Evolutionary conservation across 2,329 filamentous ascomycete genomes (phyloP).

Genomic region (Botrytis cinerea): DNA sequence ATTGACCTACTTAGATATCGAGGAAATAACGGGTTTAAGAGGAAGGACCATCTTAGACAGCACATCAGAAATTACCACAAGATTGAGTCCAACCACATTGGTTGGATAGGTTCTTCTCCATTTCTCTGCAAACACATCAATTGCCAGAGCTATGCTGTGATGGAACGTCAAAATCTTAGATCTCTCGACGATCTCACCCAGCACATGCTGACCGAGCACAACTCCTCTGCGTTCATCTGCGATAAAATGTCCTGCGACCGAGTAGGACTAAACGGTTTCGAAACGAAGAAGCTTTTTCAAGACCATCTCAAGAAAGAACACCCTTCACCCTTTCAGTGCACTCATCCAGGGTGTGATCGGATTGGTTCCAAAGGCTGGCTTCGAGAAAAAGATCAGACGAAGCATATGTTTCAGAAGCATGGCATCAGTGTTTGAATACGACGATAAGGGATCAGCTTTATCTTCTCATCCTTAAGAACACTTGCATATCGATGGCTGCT

Average conservation of each 20-base stretch:
- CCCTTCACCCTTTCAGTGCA: slow-evolving; percentile 28
- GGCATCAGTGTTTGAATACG: not conserved
- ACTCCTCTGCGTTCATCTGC: slow-evolving; percentile 10
- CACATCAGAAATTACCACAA: not conserved
- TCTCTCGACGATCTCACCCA: slow-evolving; percentile 3
- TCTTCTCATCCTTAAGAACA: too few species aligned
- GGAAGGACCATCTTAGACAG: slow-evolving; percentile 8
- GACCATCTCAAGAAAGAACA: slow-evolving; percentile 31
- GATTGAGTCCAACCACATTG: not conserved
- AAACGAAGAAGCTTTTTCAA: slow-evolving; percentile 21
- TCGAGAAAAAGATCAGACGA: slow-evolving; percentile 28
- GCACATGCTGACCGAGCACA: slow-evolving; percentile 1
- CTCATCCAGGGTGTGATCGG: slow-evolving; percentile 28
- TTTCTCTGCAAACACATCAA: not conserved
- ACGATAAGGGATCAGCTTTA: too few species aligned
- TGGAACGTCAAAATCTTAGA: not conserved
- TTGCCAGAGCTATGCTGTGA: rapidly evolving
- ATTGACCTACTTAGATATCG: slow-evolving; percentile 3
- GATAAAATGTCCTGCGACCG: not conserved
- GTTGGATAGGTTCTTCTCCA: rapidly evolving
- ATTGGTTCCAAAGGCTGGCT: slow-evolving; percentile 30
- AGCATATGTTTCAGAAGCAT: slow-evolving; percentile 25
- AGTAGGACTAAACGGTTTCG: slow-evolving; percentile 14
- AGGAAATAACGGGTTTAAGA: slow-evolving; percentile 9
- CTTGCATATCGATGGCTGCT: not conserved